phyloP scores from a whole-genome alignment of 2,329 filamentous ascomycete genomes.

The Tolypocladium inflatum region DNA sequence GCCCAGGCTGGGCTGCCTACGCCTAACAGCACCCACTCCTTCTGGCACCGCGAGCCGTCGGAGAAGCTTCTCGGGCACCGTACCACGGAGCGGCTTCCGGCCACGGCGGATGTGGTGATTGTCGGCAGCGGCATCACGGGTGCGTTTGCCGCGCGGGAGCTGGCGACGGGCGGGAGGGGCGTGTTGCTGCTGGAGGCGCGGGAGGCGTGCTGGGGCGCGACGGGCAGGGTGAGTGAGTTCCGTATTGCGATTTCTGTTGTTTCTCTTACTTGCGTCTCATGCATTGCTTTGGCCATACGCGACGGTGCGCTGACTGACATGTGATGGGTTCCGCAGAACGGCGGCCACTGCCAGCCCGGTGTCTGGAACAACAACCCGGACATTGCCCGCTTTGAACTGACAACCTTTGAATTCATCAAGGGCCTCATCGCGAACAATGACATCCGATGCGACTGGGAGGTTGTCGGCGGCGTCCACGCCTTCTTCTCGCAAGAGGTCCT shows the following conservation, averaged over 20 bases:
- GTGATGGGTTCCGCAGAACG: conserved; percentile 36
- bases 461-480: conserved; percentile 53
- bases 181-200: conserved; percentile 69
- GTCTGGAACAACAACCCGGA: conserved; percentile 52
- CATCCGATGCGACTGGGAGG: conserved; percentile 62
- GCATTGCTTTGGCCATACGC: neutral
- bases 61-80: conserved; percentile 55
- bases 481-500: conserved; percentile 50
- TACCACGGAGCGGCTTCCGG: conserved; percentile 54
- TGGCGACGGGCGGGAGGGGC: conserved; percentile 41
- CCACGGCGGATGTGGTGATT: conserved; percentile 56
- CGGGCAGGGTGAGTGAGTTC: conserved; percentile 53
- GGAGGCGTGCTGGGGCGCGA: conserved; percentile 77
- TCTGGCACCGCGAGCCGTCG: conserved; percentile 66
- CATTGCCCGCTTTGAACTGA: conserved; percentile 62
- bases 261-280: neutral
- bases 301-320: neutral
- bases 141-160: conserved; percentile 57
- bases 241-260: neutral
- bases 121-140: conserved; percentile 71
- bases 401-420: conserved; percentile 53
- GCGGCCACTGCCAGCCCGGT: conserved; percentile 66
- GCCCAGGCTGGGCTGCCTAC: conserved; percentile 49
- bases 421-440: conserved; percentile 44
- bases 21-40: conserved; percentile 51